phyloP scores from a whole-genome alignment of 2,329 filamentous ascomycete species.

The Colletotrichum viniferum region DNA sequence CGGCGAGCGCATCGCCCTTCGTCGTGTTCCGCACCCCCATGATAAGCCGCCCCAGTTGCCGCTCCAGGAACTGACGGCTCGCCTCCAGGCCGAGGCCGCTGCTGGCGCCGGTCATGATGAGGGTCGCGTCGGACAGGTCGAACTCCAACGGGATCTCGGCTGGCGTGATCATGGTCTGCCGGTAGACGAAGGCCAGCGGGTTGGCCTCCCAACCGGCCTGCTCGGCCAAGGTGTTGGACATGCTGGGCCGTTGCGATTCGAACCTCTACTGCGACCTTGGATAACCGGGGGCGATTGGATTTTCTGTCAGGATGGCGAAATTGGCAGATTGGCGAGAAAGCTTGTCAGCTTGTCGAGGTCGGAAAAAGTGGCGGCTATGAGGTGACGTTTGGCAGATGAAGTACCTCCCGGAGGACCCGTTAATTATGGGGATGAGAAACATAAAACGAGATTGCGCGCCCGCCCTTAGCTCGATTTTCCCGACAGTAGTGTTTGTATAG shows the following conservation, averaged over 20 bases:
- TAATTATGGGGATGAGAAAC: constrained; percentile 16
- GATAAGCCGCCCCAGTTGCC: constrained; percentile 40
- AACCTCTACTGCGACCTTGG: neutral
- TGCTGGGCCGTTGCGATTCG: neutral
- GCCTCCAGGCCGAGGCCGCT: constrained; percentile 46
- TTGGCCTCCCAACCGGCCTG: constrained; percentile 18
- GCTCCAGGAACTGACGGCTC: constrained; percentile 37
- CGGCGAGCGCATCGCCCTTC: constrained; percentile 31
- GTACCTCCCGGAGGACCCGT: constrained; percentile 2
- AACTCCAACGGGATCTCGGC: constrained; percentile 11
- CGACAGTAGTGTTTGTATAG: neutral
- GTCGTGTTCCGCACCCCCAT: constrained; percentile 40
- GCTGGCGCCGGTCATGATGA: constrained; percentile 49
- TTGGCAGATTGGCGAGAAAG: constrained; percentile 4
- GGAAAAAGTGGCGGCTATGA: neutral
- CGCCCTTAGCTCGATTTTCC: neutral
- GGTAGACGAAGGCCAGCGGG: constrained; percentile 17
- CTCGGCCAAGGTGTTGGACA: constrained; percentile 16
- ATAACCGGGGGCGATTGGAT: neutral
- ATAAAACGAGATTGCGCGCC: constrained; percentile 11
- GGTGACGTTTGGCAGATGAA: neutral
- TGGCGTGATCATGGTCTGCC: constrained; percentile 10
- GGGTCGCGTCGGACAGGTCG: constrained; percentile 28
- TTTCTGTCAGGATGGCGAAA: neutral
- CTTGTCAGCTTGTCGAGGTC: neutral